Base-by-base conservation (phyloP, 2,329 filamentous ascomycete species). In the Ophiocordyceps polyrhachis-furcata region DNA sequence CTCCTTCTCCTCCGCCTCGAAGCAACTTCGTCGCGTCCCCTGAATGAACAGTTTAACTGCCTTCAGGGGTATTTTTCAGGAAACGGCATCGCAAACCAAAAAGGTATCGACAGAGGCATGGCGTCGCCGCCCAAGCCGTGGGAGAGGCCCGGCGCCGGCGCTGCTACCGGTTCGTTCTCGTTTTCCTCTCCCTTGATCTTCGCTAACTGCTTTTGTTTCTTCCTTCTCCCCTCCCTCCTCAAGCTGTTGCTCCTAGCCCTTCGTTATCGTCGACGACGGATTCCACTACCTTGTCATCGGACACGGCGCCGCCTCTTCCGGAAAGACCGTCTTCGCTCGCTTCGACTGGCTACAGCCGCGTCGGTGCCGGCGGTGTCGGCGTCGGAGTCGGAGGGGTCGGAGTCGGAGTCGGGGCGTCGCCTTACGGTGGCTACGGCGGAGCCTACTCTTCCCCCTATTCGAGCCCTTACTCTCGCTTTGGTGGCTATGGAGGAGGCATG, bases 91-190 rank as follows among this genome's bases (percentile, higher is more conserved):
- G n/a, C n/a, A n/a, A n/a, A n/a, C n/a, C n/a, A n/a, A n/a, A n/a
- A 37, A 37, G 4, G 14, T n/a, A 37, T 15, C 7, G 15, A 37
- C 5, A n/a, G 17, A 17, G 15, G 17, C 40, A 79, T 79, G 71
- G 74, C 74, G 50, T 95, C 89, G 62, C 91, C 91, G 58, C 91
- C 91, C 46, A 98, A 98, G 67, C 91, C 91, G 42, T 98, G 91
- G 91, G 91, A 98, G 67, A 76, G 81, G 62, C 74, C 80, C 52
- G 82, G 81, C 63, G 74, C 76, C 49, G 32, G 32, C 32, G 32
- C 15, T 15, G 32, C 32, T n/a, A n/a, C 32, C 8, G n/a, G 32
- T 37, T 15, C 32, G 32, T 37, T 37, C 8, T 17, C 32, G 6
- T 17, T 14, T 9, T 37, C 15, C 9, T 28, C 2, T 7, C 25